phyloP scores from a whole-genome alignment of 495 filamentous ascomycete species.

The Neurospora cerealis region DNA sequence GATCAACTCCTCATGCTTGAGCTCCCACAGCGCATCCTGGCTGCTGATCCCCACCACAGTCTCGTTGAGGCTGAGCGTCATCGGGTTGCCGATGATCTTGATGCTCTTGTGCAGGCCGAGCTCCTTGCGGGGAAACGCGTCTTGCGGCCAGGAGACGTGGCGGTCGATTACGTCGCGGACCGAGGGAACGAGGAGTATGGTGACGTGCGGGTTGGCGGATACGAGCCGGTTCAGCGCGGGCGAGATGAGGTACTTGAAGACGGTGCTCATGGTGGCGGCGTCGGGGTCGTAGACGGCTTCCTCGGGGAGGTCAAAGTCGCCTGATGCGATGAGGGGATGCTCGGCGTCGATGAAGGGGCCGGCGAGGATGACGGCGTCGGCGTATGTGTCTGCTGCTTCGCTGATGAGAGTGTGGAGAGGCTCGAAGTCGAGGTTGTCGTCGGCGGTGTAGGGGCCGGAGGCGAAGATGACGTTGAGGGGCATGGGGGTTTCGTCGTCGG shows the following conservation, averaged over 20 bases:
- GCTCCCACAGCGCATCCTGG: conserved; percentile 72
- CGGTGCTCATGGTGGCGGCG: conserved; percentile 64
- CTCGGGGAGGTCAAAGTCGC: conserved; percentile 83
- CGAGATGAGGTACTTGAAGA: conserved; percentile 74
- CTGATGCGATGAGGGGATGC: conserved; percentile 78
- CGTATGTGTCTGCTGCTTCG: conserved; percentile 60
- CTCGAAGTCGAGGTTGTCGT: conserved; percentile 84
- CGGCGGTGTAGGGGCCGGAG: conserved; percentile 82
- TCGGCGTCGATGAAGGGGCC: conserved; percentile 88
- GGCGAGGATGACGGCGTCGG: conserved; percentile 70
- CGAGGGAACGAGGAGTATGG: conserved; percentile 74
- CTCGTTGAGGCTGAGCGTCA: conserved; percentile 80
- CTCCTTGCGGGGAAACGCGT: conserved; percentile 58
- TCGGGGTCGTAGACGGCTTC: conserved; percentile 58
- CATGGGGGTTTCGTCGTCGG: conserved; percentile 35
- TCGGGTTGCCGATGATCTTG: conserved; percentile 74
- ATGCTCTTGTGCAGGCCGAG: conserved; percentile 64
- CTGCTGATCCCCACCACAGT: conserved; percentile 66
- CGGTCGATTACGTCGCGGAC: conserved; percentile 75
- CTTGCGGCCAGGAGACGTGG: conserved; percentile 88
- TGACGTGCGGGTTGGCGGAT: conserved; percentile 60
- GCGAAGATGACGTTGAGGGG: conserved; percentile 70
- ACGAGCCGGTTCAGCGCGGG: conserved; percentile 55
- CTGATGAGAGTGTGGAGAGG: conserved; percentile 71
- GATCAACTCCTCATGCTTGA: conserved; percentile 66